A percentile compares a stretch with the other conserved stretches of the same genome.
Evolutionary conservation across 2,329 filamentous ascomycete species (phyloP).

Genomic region (Nannizzia gypsea): DNA sequence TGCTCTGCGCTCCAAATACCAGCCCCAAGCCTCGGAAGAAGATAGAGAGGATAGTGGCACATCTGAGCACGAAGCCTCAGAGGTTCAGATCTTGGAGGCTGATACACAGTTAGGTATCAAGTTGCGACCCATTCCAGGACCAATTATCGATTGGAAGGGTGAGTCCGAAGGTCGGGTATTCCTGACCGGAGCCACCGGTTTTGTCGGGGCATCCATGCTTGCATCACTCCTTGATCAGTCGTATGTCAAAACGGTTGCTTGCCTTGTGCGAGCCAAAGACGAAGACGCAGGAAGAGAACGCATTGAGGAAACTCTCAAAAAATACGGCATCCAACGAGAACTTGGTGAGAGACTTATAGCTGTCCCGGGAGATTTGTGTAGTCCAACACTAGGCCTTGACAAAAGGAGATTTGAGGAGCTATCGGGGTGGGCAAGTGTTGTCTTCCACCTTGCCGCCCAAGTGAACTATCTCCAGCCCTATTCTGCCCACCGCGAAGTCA

Average conservation of each 20-base stretch:
- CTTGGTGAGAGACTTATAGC: slow-evolving; percentile 11
- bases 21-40: background rate
- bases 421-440: slow-evolving; percentile 7
- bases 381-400: slow-evolving; percentile 38
- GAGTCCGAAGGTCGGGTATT: slow-evolving; percentile 42
- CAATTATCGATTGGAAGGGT: slow-evolving; percentile 13
- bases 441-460: background rate
- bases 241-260: slow-evolving; percentile 28
- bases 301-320: slow-evolving; percentile 41
- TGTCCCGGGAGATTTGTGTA: slow-evolving; percentile 50
- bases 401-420: slow-evolving; percentile 43
- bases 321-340: slow-evolving; percentile 21
- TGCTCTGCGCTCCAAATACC: background rate
- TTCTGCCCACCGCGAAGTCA: background rate
- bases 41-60: background rate
- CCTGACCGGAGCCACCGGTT: slow-evolving; percentile 73
- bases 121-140: background rate
- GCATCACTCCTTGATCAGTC: slow-evolving; percentile 52
- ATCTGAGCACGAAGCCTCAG: background rate
- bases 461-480: background rate
- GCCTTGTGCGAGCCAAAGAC: slow-evolving; percentile 58
- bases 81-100: background rate
- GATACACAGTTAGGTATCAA: background rate
- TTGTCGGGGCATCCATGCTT: slow-evolving; percentile 65
- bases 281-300: slow-evolving; percentile 14